Conservation (phyloP, 2,329 filamentous ascomycete species). For the Fusarium pseudocircinatum region DNA sequence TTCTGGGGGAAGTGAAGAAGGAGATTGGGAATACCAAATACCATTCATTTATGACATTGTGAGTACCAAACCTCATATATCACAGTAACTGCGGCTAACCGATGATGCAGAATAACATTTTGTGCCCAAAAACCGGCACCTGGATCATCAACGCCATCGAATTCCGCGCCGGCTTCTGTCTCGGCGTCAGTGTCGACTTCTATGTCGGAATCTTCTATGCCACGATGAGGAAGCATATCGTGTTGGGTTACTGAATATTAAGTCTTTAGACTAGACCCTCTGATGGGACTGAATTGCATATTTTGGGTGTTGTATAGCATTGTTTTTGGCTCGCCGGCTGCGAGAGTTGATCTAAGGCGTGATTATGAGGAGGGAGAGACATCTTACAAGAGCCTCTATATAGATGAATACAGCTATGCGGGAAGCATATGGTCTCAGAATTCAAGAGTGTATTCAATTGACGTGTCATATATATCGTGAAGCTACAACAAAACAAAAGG, state of each 20-base stretch:
- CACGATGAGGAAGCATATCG: neutral
- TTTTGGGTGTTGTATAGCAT: neutral
- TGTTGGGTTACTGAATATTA: neutral
- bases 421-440: neutral
- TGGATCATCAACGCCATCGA: constrained; percentile 13
- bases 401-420: neutral
- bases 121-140: constrained; percentile 31
- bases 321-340: neutral
- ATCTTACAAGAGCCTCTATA: neutral
- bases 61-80: constrained; percentile 7
- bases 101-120: constrained; percentile 29
- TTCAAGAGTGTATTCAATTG: neutral
- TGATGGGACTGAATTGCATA: neutral
- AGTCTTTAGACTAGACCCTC: neutral
- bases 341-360: neutral
- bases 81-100: too few relatives aligned
- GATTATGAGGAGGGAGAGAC: neutral
- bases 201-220: constrained; percentile 17
- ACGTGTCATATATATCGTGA: neutral
- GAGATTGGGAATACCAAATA: constrained; percentile 37
- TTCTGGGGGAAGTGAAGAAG: constrained; percentile 31
- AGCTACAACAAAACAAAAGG: neutral
- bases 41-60: constrained; percentile 41
- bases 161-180: constrained; percentile 15
- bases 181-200: constrained; percentile 27